Evolutionary conservation across 2,329 filamentous ascomycete genomes (phyloP).

Genomic region (Teratosphaeria epicoccoides): DNA sequence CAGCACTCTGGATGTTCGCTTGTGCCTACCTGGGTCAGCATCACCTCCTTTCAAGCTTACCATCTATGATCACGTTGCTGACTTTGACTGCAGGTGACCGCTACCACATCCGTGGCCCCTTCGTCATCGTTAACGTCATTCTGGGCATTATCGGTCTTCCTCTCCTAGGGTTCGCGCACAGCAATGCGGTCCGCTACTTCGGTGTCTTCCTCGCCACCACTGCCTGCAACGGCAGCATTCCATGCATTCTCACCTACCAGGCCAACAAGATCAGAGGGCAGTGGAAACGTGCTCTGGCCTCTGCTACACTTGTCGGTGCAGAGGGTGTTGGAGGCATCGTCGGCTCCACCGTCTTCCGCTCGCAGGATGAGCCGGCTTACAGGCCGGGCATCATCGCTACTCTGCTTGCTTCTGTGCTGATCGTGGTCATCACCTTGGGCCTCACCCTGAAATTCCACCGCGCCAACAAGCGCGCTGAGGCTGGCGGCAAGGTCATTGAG

Average conservation of each 20-base stretch:
- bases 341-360: slow-evolving; percentile 24
- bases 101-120: slow-evolving; percentile 24
- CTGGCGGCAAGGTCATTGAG: slow-evolving; percentile 27
- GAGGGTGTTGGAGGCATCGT: slow-evolving; percentile 68
- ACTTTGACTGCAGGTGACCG: slow-evolving; percentile 22
- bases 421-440: slow-evolving; percentile 21
- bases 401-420: slow-evolving; percentile 19
- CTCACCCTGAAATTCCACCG: slow-evolving; percentile 24
- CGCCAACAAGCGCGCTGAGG: slow-evolving; percentile 26
- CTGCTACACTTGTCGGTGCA: slow-evolving; percentile 63
- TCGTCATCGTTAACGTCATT: slow-evolving; percentile 26
- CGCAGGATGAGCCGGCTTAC: slow-evolving; percentile 24
- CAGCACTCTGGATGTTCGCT: slow-evolving; percentile 26
- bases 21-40: slow-evolving; percentile 20
- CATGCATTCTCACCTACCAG: slow-evolving; percentile 65
- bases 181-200: slow-evolving; percentile 22
- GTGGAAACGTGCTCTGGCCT: slow-evolving; percentile 77
- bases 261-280: slow-evolving; percentile 81
- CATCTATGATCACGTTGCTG: neutral
- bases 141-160: slow-evolving; percentile 24
- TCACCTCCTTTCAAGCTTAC: slow-evolving; percentile 15
- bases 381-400: slow-evolving; percentile 24
- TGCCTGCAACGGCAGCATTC: slow-evolving; percentile 46
- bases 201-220: slow-evolving; percentile 29
- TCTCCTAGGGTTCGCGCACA: slow-evolving; percentile 24